Conservation (phyloP, 2,329 filamentous ascomycete species). For the Thelonectria discophora region DNA sequence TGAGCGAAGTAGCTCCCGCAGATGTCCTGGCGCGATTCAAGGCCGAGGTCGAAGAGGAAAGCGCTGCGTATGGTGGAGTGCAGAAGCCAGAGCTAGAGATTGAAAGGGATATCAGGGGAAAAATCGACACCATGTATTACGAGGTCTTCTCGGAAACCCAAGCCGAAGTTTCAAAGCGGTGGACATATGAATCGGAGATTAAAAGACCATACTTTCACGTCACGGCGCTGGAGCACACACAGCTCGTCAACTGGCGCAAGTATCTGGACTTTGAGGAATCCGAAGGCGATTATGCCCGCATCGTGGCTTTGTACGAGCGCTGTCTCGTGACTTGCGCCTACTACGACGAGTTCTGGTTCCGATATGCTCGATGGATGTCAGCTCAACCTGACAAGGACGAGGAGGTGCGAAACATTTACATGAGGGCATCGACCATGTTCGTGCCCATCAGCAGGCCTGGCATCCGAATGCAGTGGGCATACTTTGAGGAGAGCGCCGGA, state of each 20-base stretch:
- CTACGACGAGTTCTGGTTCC: slow-evolving; percentile 97
- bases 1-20: slow-evolving; percentile 75
- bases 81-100: slow-evolving; percentile 78
- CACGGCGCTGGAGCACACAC: slow-evolving; percentile 85
- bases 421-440: slow-evolving; percentile 84
- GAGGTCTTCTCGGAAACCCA: slow-evolving; percentile 84
- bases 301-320: slow-evolving; percentile 88
- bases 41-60: slow-evolving; percentile 75
- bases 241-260: slow-evolving; percentile 91
- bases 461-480: slow-evolving; percentile 89
- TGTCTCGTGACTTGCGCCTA: slow-evolving; percentile 92
- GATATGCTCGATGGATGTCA: slow-evolving; percentile 95
- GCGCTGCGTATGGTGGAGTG: slow-evolving; percentile 58
- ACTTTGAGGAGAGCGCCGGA: slow-evolving; percentile 88
- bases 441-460: slow-evolving; percentile 87
- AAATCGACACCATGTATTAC: slow-evolving; percentile 82
- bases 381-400: slow-evolving; percentile 83
- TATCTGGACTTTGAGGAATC: slow-evolving; percentile 96
- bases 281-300: slow-evolving; percentile 79
- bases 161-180: slow-evolving; percentile 87
- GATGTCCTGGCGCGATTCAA: slow-evolving; percentile 75
- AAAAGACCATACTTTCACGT: slow-evolving; percentile 98
- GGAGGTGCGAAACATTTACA: slow-evolving; percentile 91
- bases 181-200: slow-evolving; percentile 93
- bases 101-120: slow-evolving; percentile 81